Conservation (phyloP, 2,329 filamentous ascomycete genomes). For the Camptophora hylomeconis region DNA sequence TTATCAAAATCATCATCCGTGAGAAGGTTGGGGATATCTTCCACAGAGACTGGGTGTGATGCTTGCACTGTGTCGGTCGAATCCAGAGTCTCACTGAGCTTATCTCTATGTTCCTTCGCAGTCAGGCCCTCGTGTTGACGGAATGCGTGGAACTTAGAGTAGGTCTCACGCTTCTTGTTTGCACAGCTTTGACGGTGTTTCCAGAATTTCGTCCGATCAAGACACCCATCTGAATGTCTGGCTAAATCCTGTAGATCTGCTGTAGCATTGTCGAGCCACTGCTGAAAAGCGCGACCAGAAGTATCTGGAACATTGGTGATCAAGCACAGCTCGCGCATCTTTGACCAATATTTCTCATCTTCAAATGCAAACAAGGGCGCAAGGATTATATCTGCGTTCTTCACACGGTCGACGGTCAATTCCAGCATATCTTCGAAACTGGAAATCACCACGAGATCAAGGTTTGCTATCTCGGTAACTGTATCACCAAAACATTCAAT, state of each 20-base stretch:
- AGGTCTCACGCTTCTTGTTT: too few species aligned
- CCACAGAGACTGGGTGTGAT: too few species aligned
- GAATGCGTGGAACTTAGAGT: too few species aligned
- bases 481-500: constrained; percentile 32
- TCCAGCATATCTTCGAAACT: constrained; percentile 26
- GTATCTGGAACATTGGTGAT: constrained; percentile 28
- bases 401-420: constrained; percentile 32
- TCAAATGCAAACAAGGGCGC: constrained; percentile 39
- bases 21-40: too few species aligned
- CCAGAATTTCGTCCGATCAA: too few species aligned
- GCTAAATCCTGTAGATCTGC: constrained; percentile 24
- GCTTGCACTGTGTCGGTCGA: too few species aligned
- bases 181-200: too few species aligned
- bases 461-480: constrained; percentile 13
- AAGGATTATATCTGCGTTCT: constrained; percentile 41
- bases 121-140: too few species aligned
- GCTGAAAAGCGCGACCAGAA: constrained; percentile 35
- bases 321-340: constrained; percentile 38
- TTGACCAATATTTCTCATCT: constrained; percentile 34
- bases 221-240: too few species aligned
- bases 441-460: constrained; percentile 34
- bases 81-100: too few species aligned
- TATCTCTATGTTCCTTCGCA: too few species aligned
- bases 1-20: not conserved
- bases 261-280: constrained; percentile 39